Percentiles rank a stretch among this genome's conserved stretches.
Evolutionary conservation across 176 grass and related monocot genomes (phyloP).

Genomic region (Hordeum vulgare): MorexV3_pseudomolecules_assembly NC_058519.1:573817125-573817624

Average conservation of each 20-base stretch:
- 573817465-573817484: slow-evolving; percentile 24
- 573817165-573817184: slow-evolving; percentile 57
- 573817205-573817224: slow-evolving; percentile 77
- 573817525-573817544: slow-evolving; percentile 21
- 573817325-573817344: slow-evolving; percentile 71
- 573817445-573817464: slow-evolving; percentile 53
- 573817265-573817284: slow-evolving; percentile 82
- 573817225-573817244: slow-evolving; percentile 92
- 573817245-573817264: slow-evolving; percentile 76
- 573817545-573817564: slow-evolving; percentile 16
- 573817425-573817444: slow-evolving; percentile 64
- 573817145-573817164: slow-evolving; percentile 94
- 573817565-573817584: slow-evolving; percentile 39
- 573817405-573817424: slow-evolving; percentile 92
- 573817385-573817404: slow-evolving; percentile 81
- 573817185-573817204: slow-evolving; percentile 84
- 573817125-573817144: slow-evolving; percentile 86
- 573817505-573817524: slow-evolving; percentile 10
- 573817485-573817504: slow-evolving; percentile 12
- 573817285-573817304: slow-evolving; percentile 55
- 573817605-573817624: slow-evolving; percentile 45
- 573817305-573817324: slow-evolving; percentile 52
- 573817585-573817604: slow-evolving; percentile 39
- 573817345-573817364: slow-evolving; percentile 84
- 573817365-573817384: slow-evolving; percentile 85